Evolutionary conservation across 2,329 filamentous ascomycete species (phyloP), one percentile per base, ranked within the genome.

Genomic region (Fusarium globosum): DNA sequence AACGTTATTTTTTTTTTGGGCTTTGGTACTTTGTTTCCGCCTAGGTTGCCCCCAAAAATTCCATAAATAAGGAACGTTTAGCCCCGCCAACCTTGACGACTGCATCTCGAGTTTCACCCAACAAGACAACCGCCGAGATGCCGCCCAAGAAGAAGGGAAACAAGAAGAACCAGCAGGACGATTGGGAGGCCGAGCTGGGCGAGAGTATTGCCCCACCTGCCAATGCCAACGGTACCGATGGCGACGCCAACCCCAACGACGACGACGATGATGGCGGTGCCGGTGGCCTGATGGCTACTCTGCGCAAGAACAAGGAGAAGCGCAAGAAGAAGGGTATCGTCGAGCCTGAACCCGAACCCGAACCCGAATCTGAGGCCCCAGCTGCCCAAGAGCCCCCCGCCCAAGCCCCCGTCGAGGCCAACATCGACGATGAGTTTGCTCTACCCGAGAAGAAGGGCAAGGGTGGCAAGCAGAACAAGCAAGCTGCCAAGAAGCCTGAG

Each of bases 161-260:
- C 82, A 97, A 96, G 88, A 92, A 91, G 82, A 90, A 87, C 81
- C 90, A 93, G 81, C 90, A 93, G 81, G 94, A 97, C 80, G 94
- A 98, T 87, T 98, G 96, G 96, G 96, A 98, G 83, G 91, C 93
- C 63, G 95, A 97, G 73, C 88, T 98, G 62, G 95, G 95, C 79
- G 96, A 98, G 85, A 86, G 88, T 69, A 88, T 91, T 79, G 89
- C 90, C 73, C 91, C 93, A 13, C 85, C 87, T 58, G 85, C 63
- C 56, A 46, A 73, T 62, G 72, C 41, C 57, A 58, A 74, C 68
- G 71, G 75, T 16, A 85, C 87, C 70, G 85, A 83, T 43, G 84
- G 83, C 61, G 81, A 85, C 56, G 85, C 85, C 43, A 86, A 83
- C 60, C 85, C 85, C 38, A 83, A 84, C 35, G 83, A 84, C 33